These are phyloP conservation scores for Gymnopus androsaceus DNA, from an alignment of 1,284 basidiomycete genomes.

Conservation along the genomic window DNA sequence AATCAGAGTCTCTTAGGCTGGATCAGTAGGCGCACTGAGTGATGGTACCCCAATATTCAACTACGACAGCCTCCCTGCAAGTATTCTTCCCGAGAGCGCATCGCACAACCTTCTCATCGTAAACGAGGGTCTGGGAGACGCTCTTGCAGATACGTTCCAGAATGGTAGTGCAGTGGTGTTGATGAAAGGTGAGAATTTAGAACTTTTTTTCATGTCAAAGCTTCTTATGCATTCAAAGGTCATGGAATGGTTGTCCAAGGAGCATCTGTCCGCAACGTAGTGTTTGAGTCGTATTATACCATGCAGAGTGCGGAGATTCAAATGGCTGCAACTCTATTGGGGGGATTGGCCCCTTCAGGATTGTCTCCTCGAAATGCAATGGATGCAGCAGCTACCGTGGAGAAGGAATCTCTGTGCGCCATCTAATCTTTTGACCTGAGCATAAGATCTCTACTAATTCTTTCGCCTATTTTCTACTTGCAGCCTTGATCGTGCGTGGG, in stretches of 20 bases:
- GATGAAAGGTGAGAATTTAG: slow-evolving; percentile 21
- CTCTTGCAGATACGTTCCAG: slow-evolving; percentile 17
- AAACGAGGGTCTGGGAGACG: slow-evolving; percentile 17
- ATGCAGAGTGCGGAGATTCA: slow-evolving; percentile 22
- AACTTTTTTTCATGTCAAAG: no score
- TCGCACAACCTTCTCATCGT: slow-evolving; percentile 20
- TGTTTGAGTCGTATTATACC: slow-evolving; percentile 22
- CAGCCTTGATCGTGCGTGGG: slow-evolving; percentile 14
- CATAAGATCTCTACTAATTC: no score
- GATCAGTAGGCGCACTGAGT: slow-evolving; percentile 10
- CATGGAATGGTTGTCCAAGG: slow-evolving; percentile 25
- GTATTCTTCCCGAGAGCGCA: slow-evolving; percentile 12
- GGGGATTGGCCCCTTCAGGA: slow-evolving; percentile 16
- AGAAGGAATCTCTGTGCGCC: slow-evolving; percentile 8
- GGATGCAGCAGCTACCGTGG: slow-evolving; percentile 18
- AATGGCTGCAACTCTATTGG: slow-evolving; percentile 17
- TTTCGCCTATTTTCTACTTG: neutral
- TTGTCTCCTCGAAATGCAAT: slow-evolving; percentile 16
- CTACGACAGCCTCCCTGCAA: slow-evolving; percentile 10
- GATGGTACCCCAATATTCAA: slow-evolving; percentile 21
- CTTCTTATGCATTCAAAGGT: no score
- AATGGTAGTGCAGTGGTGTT: slow-evolving; percentile 19
- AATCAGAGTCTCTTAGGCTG: slow-evolving; percentile 8
- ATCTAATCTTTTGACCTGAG: neutral
- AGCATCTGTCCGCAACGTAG: slow-evolving; percentile 20